Base-by-base conservation (phyloP, 169 alveolate species). In the Eimeria necatrix region DNA sequence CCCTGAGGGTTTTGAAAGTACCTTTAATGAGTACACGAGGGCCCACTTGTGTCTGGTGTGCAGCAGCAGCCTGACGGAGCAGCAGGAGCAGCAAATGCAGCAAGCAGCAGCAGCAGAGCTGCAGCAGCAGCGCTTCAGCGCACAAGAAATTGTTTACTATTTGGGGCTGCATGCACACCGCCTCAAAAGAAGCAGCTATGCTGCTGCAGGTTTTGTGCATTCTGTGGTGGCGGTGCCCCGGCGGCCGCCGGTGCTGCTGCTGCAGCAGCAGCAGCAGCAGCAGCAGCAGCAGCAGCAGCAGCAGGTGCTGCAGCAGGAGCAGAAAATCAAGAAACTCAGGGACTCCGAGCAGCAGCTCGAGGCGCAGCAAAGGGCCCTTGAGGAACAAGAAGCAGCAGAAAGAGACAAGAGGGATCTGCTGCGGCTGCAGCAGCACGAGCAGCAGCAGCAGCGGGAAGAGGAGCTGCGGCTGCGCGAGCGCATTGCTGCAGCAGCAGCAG, bases 301-400 rank as follows among this genome's bases (percentile, higher is more conserved):
- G 87, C 64, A 76, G 87, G 48, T 32, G 61, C 64, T 10, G 49
- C 87, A 76, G 61, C 87, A 76, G 32, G 41, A 68, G 78, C 78
- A 68, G 32, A 10, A 56, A 18, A 68, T 68, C 32, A 16, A 68
- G 32, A 68, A 68, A 24, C 78, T 68, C 41, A 16, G 32, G 41
- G 41, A 18, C n/a, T 16, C n/a, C n/a, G 78, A 68, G 78, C 78
- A 68, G 78, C 78, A n/a, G 46, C 78, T 68, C 32, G 46, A 68
- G 78, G n/a, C n/a, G 9, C 41, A 68, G n/a, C 46, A 68, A 24
- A 68, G 78, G 32, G 46, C 12, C 41, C 32, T 68, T 7, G 78
- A 12, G n/a, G 32, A 10, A 14, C n/a, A n/a, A n/a, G 78, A 68
- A 24, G n/a, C 14, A 10, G 78, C 2, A n/a, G 78, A 68, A n/a